Base-by-base conservation (phyloP, 331 rosid genomes). In the Malus hybrid region DNA sequence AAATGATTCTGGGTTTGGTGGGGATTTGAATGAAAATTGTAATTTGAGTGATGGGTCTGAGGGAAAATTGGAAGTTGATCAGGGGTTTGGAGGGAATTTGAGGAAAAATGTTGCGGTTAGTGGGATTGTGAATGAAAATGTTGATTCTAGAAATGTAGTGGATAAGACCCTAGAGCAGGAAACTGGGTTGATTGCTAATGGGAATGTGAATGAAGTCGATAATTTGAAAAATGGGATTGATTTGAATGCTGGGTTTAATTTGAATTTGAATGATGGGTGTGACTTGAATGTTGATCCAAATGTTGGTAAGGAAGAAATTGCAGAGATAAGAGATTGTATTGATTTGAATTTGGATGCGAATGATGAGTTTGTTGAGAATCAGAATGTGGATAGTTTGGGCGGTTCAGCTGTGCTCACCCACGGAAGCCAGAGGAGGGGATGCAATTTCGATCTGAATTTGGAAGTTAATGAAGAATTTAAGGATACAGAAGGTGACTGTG, bases 311-410 rank as follows among this genome's bases (percentile, higher is more conserved):
- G 19, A 70, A 24, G 46, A 31, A 15, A 6, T 46, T 29, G 84
- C 28, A 67, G 81, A 60, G 67, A 48, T 69, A 74, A 69, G 82
- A 63, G 96, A 86, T 67, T 78, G 87, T 52, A 85, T 95, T 76
- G 99, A 95, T 80, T 86, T 95, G 83, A 95, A 95, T 80, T 81
- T 92, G 86, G 97, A 83, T 67, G 96, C 73, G 18, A 81, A n/a
- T 84, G 82, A 76, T 60, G 96, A 87, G 54, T 85, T 73, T 52
- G 93, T 85, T 73, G 88, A 79, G 55, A 74, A 78, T 72, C 50
- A 32, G 55, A 56, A 44, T 54, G 81, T n/a, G 55, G 67, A 67
- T 33, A 33, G 67, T 76, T 39, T 73, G 70, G 74, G 82, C 46
- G 20, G 67, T 70, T 73, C 76, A 28, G 83, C 60, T 34, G 83